These are phyloP conservation scores for Hanseniaspora guilliermondii DNA, from an alignment of 805 yeast genomes.

Conservation along the genomic window DNA sequence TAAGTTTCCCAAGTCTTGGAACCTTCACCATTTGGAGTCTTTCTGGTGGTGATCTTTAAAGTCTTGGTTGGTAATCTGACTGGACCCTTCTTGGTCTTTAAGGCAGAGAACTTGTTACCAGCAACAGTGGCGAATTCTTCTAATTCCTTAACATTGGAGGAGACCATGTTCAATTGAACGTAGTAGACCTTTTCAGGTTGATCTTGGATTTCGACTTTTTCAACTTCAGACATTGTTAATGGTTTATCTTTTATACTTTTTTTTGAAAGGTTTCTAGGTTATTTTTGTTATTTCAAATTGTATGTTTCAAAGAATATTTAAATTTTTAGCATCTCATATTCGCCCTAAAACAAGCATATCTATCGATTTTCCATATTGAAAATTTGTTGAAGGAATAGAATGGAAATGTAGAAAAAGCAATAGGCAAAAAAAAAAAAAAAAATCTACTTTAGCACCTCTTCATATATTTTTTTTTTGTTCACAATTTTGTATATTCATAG, in stretches of 20 bases:
- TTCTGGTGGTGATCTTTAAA: conserved; percentile 96
- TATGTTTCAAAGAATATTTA: no score
- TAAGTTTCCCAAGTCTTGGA: conserved; percentile 99
- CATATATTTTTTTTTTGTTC: no score
- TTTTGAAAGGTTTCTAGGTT: conserved; percentile 8
- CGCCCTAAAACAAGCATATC: no score
- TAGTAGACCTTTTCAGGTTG: conserved; percentile 72
- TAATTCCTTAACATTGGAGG: conserved; percentile 96
- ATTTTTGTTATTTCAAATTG: neutral
- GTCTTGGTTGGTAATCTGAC: conserved; percentile 99
- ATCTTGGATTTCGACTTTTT: conserved; percentile 64
- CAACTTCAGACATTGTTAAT: conserved; percentile 59
- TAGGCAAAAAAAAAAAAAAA: no score
- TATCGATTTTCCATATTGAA: no score
- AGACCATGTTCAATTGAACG: conserved; percentile 97
- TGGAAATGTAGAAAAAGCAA: no score
- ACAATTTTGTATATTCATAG: no score
- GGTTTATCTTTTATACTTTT: conserved; percentile 30
- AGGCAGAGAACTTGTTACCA: conserved; percentile 45
- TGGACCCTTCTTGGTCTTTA: conserved; percentile 82
- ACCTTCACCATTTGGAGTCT: conserved; percentile 99
- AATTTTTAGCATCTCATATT: no score
- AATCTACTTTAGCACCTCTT: no score
- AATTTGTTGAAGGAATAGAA: no score
- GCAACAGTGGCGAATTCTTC: conserved; percentile 88